Conservation (phyloP, 83 land plant species). For the Picea engelmannii region DNA sequence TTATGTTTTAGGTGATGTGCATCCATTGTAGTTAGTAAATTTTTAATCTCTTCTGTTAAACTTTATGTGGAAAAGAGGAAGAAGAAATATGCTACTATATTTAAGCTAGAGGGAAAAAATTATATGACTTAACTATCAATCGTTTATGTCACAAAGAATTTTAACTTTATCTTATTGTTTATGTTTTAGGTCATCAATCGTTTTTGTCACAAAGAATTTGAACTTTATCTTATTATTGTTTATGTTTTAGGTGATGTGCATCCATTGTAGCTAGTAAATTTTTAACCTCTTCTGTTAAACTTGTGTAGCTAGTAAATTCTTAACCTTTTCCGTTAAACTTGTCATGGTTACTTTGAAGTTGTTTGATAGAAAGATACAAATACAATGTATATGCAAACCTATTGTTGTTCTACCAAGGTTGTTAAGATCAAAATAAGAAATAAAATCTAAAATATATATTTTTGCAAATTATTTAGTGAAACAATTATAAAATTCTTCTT, state of each 20-base stretch:
- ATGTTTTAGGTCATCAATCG: neutral
- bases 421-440: no score
- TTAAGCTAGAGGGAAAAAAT: neutral
- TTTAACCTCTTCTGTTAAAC: conserved; percentile 39
- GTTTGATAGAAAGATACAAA: conserved; percentile 29
- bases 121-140: conserved; percentile 46
- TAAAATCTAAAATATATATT: neutral
- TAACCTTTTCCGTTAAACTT: conserved; percentile 1
- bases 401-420: neutral
- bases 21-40: conserved; percentile 39
- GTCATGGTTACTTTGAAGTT: conserved; percentile 48
- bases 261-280: conserved; percentile 45
- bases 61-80: neutral
- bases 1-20: conserved; percentile 79
- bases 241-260: conserved; percentile 78
- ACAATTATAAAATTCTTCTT: neutral
- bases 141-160: no score
- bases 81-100: neutral
- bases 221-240: conserved; percentile 48
- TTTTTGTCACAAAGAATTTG: conserved; percentile 44
- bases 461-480: neutral
- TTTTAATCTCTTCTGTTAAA: conserved; percentile 46
- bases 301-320: no score
- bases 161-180: no score
- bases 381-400: neutral